Base-by-base conservation (phyloP, 2,329 filamentous ascomycete genomes). In the Talaromyces sp. region DNA sequence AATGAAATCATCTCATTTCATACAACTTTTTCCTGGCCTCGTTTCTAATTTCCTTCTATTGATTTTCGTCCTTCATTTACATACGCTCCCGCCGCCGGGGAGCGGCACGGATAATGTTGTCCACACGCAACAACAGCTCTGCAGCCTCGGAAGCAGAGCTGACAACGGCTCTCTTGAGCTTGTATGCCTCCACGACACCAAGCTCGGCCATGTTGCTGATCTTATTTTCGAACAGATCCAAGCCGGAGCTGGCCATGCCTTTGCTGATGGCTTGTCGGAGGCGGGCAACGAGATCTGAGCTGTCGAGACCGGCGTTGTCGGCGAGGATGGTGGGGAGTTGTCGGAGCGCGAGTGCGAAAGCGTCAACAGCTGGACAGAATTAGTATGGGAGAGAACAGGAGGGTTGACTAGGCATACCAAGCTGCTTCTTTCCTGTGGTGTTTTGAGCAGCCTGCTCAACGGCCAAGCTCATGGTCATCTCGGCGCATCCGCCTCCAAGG, bases 401-500 rank as follows among this genome's bases (percentile, higher is more conserved):
- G 22, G 19, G 15, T 5, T 7, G 1, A 5, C 22, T 17, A 5
- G 3, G 27, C 58, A 15, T 59, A 66, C 64, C 64, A 74, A 97
- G 85, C 72, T 96, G 93, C 80, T 95, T 94, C 88, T 99, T 99
- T 77, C 95, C 95, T 71, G 95, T 93, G 7, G 97, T 91, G 73
- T 96, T 94, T 68, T 96, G 93, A 25, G 93, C 93, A 5, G 92
- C 92, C 67, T 91, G 91, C 76, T 97, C 94, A 25, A 99, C 95
- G 7, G 95, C 95, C 85, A 97, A 97, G 69, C 94, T 92, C 95
- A 99, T 99, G 71, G 96, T 83, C 94, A 98, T 98, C 86, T 99
- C 95, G 4, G 94, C 93, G 75, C 93, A 98, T 31, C 95, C 95
- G 75, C 95, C 95, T 62, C 95, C 95, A 2, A 99, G 88, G 0